These are phyloP conservation scores for Citrus australasica DNA, from an alignment of 345 rosid genomes.

Conservation along the genomic window DNA sequence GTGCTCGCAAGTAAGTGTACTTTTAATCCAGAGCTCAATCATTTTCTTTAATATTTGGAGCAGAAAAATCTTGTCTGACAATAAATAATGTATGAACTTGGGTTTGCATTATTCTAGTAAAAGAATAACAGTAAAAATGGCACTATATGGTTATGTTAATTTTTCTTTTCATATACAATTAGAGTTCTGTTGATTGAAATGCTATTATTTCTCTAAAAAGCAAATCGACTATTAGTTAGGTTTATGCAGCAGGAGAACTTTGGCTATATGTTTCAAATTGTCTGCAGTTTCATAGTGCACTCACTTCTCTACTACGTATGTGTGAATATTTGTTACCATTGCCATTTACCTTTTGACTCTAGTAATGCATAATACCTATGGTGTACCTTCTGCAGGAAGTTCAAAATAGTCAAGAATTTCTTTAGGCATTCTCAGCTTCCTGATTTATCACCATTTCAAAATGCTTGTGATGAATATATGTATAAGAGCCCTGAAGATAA, in stretches of 20 bases:
- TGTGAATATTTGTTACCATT: background rate
- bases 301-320: background rate
- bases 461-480: slow-evolving; percentile 35
- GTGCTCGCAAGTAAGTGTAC: slow-evolving; percentile 45
- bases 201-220: background rate
- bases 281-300: background rate
- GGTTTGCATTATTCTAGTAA: background rate
- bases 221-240: background rate
- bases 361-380: slow-evolving; percentile 5
- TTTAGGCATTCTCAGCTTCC: slow-evolving; percentile 32
- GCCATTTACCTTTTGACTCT: slow-evolving; percentile 5
- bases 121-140: background rate
- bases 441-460: slow-evolving; percentile 38
- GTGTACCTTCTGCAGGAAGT: slow-evolving; percentile 49
- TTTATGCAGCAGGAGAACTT: background rate
- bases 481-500: slow-evolving; percentile 31
- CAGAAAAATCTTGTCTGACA: background rate
- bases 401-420: slow-evolving; percentile 30
- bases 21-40: background rate
- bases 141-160: background rate
- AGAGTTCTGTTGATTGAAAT: background rate
- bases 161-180: too few relatives aligned
- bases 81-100: background rate
- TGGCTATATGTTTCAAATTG: background rate
- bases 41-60: slow-evolving; percentile 5